Conservation (phyloP, 192 early-diverging fungal genomes). For the Umbelopsis vinacea region DNA sequence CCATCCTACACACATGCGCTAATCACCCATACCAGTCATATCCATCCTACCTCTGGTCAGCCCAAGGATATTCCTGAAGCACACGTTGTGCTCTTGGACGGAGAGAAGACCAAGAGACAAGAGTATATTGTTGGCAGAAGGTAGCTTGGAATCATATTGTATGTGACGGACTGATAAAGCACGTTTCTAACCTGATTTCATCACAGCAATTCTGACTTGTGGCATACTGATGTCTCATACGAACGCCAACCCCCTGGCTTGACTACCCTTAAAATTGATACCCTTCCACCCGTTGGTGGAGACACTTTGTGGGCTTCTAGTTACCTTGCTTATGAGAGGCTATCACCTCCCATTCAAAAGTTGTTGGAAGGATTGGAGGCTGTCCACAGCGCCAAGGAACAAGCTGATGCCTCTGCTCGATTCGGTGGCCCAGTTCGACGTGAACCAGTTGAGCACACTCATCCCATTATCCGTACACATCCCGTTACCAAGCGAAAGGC, state of each 20-base stretch:
- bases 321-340: constrained; percentile 37
- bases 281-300: constrained; percentile 42
- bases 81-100: constrained; percentile 11
- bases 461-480: constrained; percentile 65
- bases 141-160: constrained; percentile 36
- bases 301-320: constrained; percentile 37
- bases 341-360: constrained; percentile 30
- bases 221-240: constrained; percentile 63
- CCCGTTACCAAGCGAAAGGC: constrained; percentile 74
- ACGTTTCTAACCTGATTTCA: background rate
- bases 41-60: constrained; percentile 32
- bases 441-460: constrained; percentile 35
- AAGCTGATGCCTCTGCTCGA: constrained; percentile 12
- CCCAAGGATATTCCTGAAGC: constrained; percentile 31
- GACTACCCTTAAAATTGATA: constrained; percentile 57
- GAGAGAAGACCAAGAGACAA: constrained; percentile 41
- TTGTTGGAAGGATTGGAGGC: constrained; percentile 40
- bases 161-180: constrained; percentile 26
- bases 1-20: background rate
- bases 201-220: constrained; percentile 19
- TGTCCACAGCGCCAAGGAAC: constrained; percentile 40
- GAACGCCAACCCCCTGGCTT: constrained; percentile 59
- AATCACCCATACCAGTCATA: constrained; percentile 23
- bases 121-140: constrained; percentile 32
- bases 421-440: constrained; percentile 30